Evolutionary conservation across 805 yeast genomes (phyloP), one percentile per base, ranked within the genome.

Genomic region (Myxozyma lipomycoides): DNA sequence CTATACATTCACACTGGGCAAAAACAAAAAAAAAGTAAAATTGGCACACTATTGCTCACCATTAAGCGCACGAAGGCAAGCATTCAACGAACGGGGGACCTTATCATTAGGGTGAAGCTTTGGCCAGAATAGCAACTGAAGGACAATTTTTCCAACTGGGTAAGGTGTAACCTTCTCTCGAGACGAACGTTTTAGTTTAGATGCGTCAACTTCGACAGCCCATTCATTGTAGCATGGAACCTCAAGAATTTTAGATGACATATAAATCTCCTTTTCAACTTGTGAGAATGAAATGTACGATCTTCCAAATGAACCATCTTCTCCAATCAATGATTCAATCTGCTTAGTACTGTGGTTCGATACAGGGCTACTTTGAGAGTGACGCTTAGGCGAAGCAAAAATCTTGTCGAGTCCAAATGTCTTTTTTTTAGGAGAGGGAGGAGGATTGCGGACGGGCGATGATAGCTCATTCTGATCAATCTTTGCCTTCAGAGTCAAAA

Each of bases 291-390:
- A 77, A 47, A 90, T 72, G 59, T 83, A 81, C 47, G 85, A 78
- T 61, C 91, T 76, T 6, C 88, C 96, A 73, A 86, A 89, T 34
- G 96, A 86, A 1, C 98, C 98, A 66, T 88, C 95, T 30, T 75
- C 73, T 1, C 97, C 96, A 56, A 88, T 76, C 48, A 78, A 70
- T 30, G 72, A 67, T 30, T 77, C 78, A 84, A 91, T 78, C 1
- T 49, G 19, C 7, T 24, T n/a, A 22, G 28, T 18, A 21, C 39
- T 37, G 35, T 34, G 45, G 9, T 28, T 21, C 12, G 35, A 15
- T 30, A 30, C n/a, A 23, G 26, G 75, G 69, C 69, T 85, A 95
- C 23, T 59, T 81, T 34, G 36, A 67, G 35, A 18, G 28, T 37
- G 17, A n/a, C 51, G 38, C 49, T 51, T 50, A 32, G 60, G 45